Percentiles rank a stretch among this genome's conserved stretches.
These are phyloP conservation scores for Gossypium arboreum DNA, from an alignment of 345 rosid species.

Conservation along the genomic window DNA sequence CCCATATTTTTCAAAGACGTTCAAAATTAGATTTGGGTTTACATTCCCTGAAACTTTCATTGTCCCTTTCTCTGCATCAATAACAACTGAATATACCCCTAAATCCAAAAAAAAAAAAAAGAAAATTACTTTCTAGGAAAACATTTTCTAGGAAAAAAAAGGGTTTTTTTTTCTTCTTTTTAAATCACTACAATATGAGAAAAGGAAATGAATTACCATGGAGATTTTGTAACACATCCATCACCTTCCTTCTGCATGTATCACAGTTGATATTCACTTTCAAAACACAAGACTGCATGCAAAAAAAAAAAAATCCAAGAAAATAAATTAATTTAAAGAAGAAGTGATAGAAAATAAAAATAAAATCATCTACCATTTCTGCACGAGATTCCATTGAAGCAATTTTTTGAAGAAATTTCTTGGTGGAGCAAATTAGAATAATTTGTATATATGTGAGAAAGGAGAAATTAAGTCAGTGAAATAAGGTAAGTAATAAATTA, in stretches of 20 bases:
- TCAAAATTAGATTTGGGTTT: constrained; percentile 14
- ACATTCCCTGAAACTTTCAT: constrained; percentile 19
- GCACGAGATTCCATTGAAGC: constrained; percentile 12
- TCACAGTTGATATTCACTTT: constrained; percentile 21
- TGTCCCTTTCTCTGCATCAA: constrained; percentile 24
- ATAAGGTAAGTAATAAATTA: background rate
- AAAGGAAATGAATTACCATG: constrained; percentile 16
- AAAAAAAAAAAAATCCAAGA: background rate
- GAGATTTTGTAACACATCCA: constrained; percentile 28
- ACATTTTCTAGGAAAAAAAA: background rate
- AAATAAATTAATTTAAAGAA: background rate
- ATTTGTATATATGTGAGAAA: background rate
- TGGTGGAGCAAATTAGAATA: background rate
- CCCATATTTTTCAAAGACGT: constrained; percentile 17
- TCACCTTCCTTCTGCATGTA: constrained; percentile 23
- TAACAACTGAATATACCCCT: constrained; percentile 20
- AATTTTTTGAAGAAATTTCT: background rate
- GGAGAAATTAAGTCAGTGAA: background rate
- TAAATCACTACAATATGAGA: background rate
- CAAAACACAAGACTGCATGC: constrained; percentile 14
- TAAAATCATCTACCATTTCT: background rate
- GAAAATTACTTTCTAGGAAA: background rate
- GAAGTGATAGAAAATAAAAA: background rate
- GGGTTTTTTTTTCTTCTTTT: too few relatives aligned
- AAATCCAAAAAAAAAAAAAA: background rate